Conservation (phyloP, 352 stramenopile genomes). For the Phytophthora ramorum region DNA sequence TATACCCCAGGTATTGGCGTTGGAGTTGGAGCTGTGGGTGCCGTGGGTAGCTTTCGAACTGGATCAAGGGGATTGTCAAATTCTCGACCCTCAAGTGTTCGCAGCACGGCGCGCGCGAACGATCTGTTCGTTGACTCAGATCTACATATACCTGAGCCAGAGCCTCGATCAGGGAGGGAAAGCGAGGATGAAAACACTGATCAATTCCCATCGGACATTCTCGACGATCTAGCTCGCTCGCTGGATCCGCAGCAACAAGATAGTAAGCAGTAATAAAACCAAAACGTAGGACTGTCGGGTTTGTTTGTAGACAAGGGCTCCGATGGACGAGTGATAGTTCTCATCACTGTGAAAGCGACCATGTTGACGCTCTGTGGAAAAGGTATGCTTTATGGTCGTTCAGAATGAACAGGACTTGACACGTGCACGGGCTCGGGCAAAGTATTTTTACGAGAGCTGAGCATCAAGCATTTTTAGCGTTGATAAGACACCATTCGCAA, state of each 20-base stretch:
- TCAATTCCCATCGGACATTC: slow-evolving; percentile 28
- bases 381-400: neutral
- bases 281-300: neutral
- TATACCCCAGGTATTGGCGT: slow-evolving; percentile 29
- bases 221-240: slow-evolving; percentile 31
- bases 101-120: slow-evolving; percentile 11
- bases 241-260: slow-evolving; percentile 24
- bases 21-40: slow-evolving; percentile 20
- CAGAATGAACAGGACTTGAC: slow-evolving; percentile 4
- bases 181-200: slow-evolving; percentile 34
- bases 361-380: no score
- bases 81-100: slow-evolving; percentile 17
- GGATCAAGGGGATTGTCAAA: slow-evolving; percentile 3
- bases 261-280: slow-evolving; percentile 9
- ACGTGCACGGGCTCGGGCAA: neutral
- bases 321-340: neutral
- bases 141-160: slow-evolving; percentile 18
- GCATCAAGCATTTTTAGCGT: slow-evolving; percentile 26
- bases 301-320: no score
- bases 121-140: slow-evolving; percentile 18
- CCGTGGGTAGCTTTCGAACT: slow-evolving; percentile 12
- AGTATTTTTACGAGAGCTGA: slow-evolving; percentile 21
- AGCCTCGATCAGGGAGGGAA: slow-evolving; percentile 11
- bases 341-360: neutral
- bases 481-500: slow-evolving; percentile 29